These are phyloP conservation scores for Mortierella sp. DNA, from an alignment of 371 early-diverging fungal species.

Conservation along the genomic window DNA sequence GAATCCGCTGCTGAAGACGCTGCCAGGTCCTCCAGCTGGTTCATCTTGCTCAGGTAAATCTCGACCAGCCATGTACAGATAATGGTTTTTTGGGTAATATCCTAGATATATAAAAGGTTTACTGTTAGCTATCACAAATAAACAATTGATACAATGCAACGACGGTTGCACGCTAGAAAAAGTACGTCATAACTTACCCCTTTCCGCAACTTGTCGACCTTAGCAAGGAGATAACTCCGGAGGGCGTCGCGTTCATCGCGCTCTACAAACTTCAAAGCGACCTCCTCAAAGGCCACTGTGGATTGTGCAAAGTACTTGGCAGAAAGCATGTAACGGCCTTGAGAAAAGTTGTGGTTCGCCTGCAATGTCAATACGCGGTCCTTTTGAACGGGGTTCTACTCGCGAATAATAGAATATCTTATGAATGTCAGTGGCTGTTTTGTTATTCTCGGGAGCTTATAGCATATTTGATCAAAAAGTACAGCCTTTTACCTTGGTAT, in stretches of 20 bases:
- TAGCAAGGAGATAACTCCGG: slow-evolving; percentile 78
- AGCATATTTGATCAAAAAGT: not conserved
- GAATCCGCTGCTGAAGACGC: slow-evolving; percentile 63
- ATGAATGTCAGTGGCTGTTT: not conserved
- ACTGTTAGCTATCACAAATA: not conserved
- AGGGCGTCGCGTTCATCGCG: slow-evolving; percentile 82
- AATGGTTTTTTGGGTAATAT: slow-evolving; percentile 85
- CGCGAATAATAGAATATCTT: not conserved
- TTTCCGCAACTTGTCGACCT: slow-evolving; percentile 71
- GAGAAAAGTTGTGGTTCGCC: slow-evolving; percentile 87
- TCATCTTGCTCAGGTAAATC: slow-evolving; percentile 82
- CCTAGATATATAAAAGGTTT: slow-evolving; percentile 59
- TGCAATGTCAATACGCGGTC: slow-evolving; percentile 86
- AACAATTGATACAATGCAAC: not conserved
- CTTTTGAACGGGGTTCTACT: slow-evolving; percentile 74
- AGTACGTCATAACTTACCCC: slow-evolving; percentile 59
- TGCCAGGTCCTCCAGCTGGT: slow-evolving; percentile 74
- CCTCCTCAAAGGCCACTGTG: slow-evolving; percentile 87
- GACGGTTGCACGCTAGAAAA: not conserved
- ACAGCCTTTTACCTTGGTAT: slow-evolving; percentile 70
- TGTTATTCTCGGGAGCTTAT: not conserved
- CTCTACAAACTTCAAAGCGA: slow-evolving; percentile 85
- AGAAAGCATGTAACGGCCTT: slow-evolving; percentile 79
- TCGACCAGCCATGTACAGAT: slow-evolving; percentile 92
- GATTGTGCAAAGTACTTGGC: slow-evolving; percentile 91